phyloP scores from a whole-genome alignment of 352 stramenopile species.

The Phytopythium vexans region DNA sequence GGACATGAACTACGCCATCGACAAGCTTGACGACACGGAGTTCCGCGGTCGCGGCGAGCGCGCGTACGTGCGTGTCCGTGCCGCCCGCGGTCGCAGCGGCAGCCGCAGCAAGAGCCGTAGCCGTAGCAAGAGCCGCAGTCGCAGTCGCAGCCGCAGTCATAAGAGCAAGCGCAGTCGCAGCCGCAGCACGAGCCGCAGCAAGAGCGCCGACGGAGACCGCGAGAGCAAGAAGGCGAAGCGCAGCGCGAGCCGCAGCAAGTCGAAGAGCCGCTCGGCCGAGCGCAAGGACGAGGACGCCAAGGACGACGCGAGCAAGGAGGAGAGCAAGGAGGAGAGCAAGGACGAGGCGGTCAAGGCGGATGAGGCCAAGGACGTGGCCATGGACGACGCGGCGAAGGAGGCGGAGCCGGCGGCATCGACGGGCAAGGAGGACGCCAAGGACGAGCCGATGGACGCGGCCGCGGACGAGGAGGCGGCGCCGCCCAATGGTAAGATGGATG shows the following conservation, averaged over 20 bases:
- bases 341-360: constrained; percentile 14
- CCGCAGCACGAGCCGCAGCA: constrained; percentile 26
- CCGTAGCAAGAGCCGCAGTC: constrained; percentile 22
- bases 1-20: constrained; percentile 69
- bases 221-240: constrained; percentile 25
- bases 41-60: constrained; percentile 51
- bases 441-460: constrained; percentile 6
- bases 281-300: constrained; percentile 9
- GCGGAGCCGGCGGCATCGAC: not conserved
- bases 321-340: constrained; percentile 8
- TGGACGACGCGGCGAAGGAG: constrained; percentile 10
- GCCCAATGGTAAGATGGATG: constrained; percentile 17
- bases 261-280: constrained; percentile 11
- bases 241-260: constrained; percentile 26
- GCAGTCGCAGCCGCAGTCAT: constrained; percentile 23
- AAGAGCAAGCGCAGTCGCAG: constrained; percentile 6
- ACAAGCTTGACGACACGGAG: constrained; percentile 63
- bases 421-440: constrained; percentile 2
- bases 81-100: constrained; percentile 18
- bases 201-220: constrained; percentile 18
- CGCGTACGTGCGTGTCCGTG: constrained; percentile 49
- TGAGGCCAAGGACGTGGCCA: constrained; percentile 4
- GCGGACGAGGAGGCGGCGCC: constrained; percentile 9
- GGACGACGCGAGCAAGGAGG: constrained; percentile 19
- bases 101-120: constrained; percentile 40